These are phyloP conservation scores for Ajuga reptans DNA, from an alignment of 305 asterid species.

Conservation along the genomic window DNA sequence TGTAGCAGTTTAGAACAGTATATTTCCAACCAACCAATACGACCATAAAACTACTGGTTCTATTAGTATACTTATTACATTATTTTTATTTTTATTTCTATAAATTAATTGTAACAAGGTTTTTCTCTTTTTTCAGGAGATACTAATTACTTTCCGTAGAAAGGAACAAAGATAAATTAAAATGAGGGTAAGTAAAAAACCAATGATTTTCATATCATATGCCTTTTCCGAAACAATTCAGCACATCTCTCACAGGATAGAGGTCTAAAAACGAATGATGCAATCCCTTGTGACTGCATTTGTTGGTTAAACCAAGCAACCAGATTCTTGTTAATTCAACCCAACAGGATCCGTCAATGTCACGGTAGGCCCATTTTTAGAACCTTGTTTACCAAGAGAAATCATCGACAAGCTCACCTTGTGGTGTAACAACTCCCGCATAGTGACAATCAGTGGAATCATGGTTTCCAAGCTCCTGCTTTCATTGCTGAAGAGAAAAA, in stretches of 20 bases:
- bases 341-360: not conserved
- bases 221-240: slow-evolving; percentile 4
- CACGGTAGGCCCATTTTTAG: not conserved
- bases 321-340: not conserved
- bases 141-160: not conserved
- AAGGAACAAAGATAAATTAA: not conserved
- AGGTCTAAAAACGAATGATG: not conserved
- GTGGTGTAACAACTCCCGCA: slow-evolving; percentile 58
- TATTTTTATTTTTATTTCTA: not conserved
- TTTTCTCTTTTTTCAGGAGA: not conserved
- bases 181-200: not conserved
- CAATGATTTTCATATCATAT: not conserved
- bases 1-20: not conserved
- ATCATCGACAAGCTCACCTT: slow-evolving; percentile 55
- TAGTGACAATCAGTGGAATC: slow-evolving; percentile 61
- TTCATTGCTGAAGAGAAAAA: slow-evolving; percentile 40
- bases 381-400: slow-evolving; percentile 5
- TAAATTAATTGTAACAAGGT: not conserved
- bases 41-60: not conserved
- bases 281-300: not conserved
- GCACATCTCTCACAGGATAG: slow-evolving; percentile 1
- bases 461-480: slow-evolving; percentile 46
- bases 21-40: not conserved
- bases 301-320: not conserved
- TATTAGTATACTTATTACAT: not conserved